Evolutionary conservation across 352 stramenopile species (phyloP).

Genomic region (Phytophthora melonis): DNA sequence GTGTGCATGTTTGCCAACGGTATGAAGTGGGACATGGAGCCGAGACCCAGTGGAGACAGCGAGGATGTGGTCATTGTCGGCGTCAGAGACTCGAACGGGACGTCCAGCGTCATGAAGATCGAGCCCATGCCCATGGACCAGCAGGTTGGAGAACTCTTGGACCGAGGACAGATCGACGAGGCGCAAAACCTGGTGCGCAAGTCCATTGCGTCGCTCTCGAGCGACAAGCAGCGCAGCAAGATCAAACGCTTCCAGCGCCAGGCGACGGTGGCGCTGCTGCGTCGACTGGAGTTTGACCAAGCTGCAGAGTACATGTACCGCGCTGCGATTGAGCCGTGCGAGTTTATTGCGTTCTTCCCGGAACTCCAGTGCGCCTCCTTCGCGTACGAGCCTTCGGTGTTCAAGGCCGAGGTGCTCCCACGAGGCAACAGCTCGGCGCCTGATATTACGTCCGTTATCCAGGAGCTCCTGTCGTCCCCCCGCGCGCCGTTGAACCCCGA

Average conservation of each 20-base stretch:
- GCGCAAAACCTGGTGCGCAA: constrained; percentile 88
- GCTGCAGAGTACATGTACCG: constrained; percentile 89
- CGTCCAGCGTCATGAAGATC: constrained; percentile 85
- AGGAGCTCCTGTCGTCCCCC: constrained; percentile 69
- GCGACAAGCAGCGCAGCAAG: constrained; percentile 89
- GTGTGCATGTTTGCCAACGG: constrained; percentile 88
- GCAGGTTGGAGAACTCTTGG: constrained; percentile 84
- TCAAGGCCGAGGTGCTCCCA: constrained; percentile 87
- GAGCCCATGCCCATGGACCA: constrained; percentile 89
- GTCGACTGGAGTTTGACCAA: constrained; percentile 80
- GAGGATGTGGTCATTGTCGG: constrained; percentile 87
- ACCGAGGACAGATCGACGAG: constrained; percentile 88
- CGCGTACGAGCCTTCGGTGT: constrained; percentile 82
- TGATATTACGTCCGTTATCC: constrained; percentile 82
- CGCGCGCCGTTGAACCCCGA: constrained; percentile 59
- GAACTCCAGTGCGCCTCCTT: constrained; percentile 84
- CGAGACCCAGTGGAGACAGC: constrained; percentile 68
- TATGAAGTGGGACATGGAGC: constrained; percentile 94
- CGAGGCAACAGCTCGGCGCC: constrained; percentile 76
- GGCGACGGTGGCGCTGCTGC: constrained; percentile 78
- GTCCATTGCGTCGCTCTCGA: constrained; percentile 71
- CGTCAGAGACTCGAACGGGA: constrained; percentile 65
- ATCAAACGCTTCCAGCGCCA: constrained; percentile 91
- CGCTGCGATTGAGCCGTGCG: constrained; percentile 83
- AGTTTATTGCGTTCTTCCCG: constrained; percentile 90